Base-by-base conservation (phyloP, 2,329 filamentous ascomycete species). In the Cladobotryum protrusum region DNA sequence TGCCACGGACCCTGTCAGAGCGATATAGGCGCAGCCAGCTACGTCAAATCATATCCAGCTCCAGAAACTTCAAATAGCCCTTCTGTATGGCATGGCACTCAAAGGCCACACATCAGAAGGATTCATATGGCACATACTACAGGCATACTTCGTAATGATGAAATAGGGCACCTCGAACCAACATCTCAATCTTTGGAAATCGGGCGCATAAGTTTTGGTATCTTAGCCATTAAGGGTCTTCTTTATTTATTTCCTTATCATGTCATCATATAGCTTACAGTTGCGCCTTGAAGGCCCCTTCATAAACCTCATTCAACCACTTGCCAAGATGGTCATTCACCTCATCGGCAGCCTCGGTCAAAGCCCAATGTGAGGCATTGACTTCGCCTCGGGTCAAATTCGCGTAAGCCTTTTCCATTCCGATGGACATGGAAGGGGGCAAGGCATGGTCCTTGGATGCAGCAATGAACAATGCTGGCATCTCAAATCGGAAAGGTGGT, bases 341-440 rank as follows among this genome's bases (percentile, higher is more conserved):
- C 59, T 85, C 80, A 18, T 75, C 78, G 0, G 85, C 77, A 55
- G 79, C 80, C 72, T 96, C 81, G 73, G 82, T 84, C 63, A 95
- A 69, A 42, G 85, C 87, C 92, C 92, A 97, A 68, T 97, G 93
- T 15, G 77, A 73, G 0, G 85, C 77, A 34, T 83, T 48, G 7
- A 96, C 84, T 63, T 87, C 80, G 8, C 71, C 76, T 53, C 77
- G 74, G 7, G 79, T 86, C 61, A 95, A 67, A 43, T 81, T 76
- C 2, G 79, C 77, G 52, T 92, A 81, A 54, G 73, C 71, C 56
- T 75, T 72, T 17, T 83, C 83, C 89, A 96, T 96, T 1, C 79
- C 79, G 19, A 67, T 70, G 1, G 85, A 78, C 79, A 96, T 80
- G 36, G 75, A 71, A 1, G 87, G 83, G 50, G 84, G 86, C 57